These are phyloP conservation scores for Suhomyces chickasaworum DNA, from an alignment of 1,139 yeast genomes.

Conservation along the genomic window DNA sequence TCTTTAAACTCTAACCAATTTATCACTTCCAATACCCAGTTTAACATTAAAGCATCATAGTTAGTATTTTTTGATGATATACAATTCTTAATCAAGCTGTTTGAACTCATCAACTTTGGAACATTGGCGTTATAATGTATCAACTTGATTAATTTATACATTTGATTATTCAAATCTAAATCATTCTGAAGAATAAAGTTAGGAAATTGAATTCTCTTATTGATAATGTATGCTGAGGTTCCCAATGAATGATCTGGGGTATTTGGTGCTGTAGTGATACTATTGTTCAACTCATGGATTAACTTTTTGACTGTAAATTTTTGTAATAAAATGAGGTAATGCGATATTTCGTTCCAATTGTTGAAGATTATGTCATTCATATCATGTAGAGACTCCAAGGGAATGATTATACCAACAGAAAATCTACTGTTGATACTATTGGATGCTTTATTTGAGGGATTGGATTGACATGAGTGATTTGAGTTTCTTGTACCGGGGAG, in stretches of 20 bases:
- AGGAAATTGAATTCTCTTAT: conserved; percentile 45
- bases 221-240: conserved; percentile 26
- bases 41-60: conserved; percentile 29
- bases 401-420: conserved; percentile 52
- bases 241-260: conserved; percentile 1
- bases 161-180: conserved; percentile 38
- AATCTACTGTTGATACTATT: conserved; percentile 39
- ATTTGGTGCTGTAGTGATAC: neutral
- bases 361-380: conserved; percentile 46
- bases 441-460: neutral
- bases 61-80: conserved; percentile 5
- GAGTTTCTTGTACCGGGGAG: conserved; percentile 2
- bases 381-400: conserved; percentile 37
- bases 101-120: conserved; percentile 48
- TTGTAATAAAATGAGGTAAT: conserved; percentile 43
- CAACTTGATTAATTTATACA: conserved; percentile 39
- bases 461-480: neutral
- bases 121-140: conserved; percentile 45
- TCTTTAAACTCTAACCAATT: conserved; percentile 67
- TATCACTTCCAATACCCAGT: conserved; percentile 59
- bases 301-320: conserved; percentile 40
- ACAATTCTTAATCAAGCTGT: conserved; percentile 33
- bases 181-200: conserved; percentile 43
- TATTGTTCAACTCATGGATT: conserved; percentile 21
- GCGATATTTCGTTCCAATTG: conserved; percentile 53